phyloP scores from a whole-genome alignment of 768 basidiomycete species.

The Boletus rufocinnamomeus region DNA sequence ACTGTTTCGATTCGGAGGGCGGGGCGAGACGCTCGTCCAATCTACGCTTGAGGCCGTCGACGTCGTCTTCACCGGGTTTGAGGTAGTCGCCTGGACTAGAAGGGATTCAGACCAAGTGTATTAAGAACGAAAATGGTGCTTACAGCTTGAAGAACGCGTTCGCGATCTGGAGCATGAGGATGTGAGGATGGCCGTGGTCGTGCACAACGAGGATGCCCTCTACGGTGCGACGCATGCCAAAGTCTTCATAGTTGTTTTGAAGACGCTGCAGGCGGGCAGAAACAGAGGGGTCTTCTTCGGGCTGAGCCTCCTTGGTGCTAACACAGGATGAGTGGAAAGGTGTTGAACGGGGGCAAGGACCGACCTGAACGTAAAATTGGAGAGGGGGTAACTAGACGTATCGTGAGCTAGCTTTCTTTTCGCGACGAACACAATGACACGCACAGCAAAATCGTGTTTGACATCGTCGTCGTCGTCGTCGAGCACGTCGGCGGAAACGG shows the following conservation, averaged over 20 bases:
- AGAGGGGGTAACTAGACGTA: slow-evolving; percentile 67
- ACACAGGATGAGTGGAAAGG: slow-evolving; percentile 8
- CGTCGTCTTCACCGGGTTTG: slow-evolving; percentile 92
- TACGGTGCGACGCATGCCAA: slow-evolving; percentile 94
- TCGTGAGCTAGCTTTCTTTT: slow-evolving; percentile 1
- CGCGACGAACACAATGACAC: slow-evolving; percentile 15
- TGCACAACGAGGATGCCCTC: slow-evolving; percentile 81
- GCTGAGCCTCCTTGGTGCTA: slow-evolving; percentile 95
- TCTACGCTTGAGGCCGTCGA: slow-evolving; percentile 85
- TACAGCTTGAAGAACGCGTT: slow-evolving; percentile 99
- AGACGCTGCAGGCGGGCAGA: slow-evolving; percentile 91
- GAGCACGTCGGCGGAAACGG: slow-evolving; percentile 14
- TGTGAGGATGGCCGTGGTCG: slow-evolving; percentile 96
- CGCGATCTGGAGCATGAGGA: slow-evolving; percentile 97
- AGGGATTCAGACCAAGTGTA: not conserved
- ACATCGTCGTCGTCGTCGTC: slow-evolving; percentile 40
- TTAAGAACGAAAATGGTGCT: slow-evolving; percentile 30
- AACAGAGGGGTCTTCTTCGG: slow-evolving; percentile 96
- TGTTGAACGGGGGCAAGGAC: slow-evolving; percentile 7
- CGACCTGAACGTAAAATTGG: slow-evolving; percentile 92
- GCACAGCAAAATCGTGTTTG: slow-evolving; percentile 54
- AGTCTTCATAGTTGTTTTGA: slow-evolving; percentile 96
- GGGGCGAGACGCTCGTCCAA: slow-evolving; percentile 90
- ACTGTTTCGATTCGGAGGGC: slow-evolving; percentile 69
- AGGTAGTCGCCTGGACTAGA: slow-evolving; percentile 96